Base-by-base conservation (phyloP, 768 basidiomycete species). In the Myochromella boudieri region DNA sequence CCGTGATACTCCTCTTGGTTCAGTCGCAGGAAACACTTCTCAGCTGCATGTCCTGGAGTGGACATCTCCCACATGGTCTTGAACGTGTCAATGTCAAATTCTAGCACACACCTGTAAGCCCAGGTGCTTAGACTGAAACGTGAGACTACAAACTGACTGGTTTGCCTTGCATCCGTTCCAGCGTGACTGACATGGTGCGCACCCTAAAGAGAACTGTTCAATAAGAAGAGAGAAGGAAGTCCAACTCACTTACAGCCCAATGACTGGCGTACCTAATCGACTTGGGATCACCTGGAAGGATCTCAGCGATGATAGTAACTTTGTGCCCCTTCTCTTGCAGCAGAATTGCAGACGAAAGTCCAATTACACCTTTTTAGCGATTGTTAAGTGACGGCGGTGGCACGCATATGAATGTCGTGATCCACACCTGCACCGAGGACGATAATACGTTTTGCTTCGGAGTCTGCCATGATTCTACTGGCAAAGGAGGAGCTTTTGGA, bases 151-250 rank as follows among this genome's bases (percentile, higher is more conserved):
- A 12, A 43, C 58, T 42, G 46, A 83, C 87, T 70, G 60, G 73
- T 76, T 55, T 82, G 74, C 25, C 72, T 68, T 4, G 48, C 57
- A 49, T 83, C 78, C 8, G 67, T 64, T 7, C 63, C 72, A 10
- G 78, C 77, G 14, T 71, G 63, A 37, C 78, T 84, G 50, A 90
- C 83, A 72, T 88, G 84, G 54, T 91, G 87, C 1, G 87, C 90
- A 20, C 89, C 90, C 90, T 92, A 34, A 22, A 26, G 15, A 38
- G 20, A 12, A 28, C 20, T 26, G 14, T 3, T 6, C 29, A 34
- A 18, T 31, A 31, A 8, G 33, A 6, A 12, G 33, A n/a, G 7
- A 17, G 14, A 34, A n/a, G 33, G 14, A 34, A 14, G 33, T 6
- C 6, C 14, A n/a, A 6, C 33, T 6, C 41, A 32, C 84, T 51